Evolutionary conservation across 345 rosid genomes (phyloP), one percentile per base, ranked within the genome.

Genomic region (Salix arbutifolia): DNA sequence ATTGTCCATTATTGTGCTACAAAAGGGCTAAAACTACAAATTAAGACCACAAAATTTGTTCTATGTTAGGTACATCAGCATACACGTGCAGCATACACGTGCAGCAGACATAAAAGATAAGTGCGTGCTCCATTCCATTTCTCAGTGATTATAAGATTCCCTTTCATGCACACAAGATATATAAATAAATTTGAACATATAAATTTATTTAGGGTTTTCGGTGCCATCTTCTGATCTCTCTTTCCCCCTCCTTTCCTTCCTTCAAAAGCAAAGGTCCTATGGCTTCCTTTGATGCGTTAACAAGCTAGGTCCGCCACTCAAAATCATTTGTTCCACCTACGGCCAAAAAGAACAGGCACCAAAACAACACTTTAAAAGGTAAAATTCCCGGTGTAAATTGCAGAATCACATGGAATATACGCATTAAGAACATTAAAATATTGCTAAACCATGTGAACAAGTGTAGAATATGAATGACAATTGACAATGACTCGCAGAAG

Each of bases 61-160:
- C 17, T 25, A 48, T 72, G 28, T 33, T 65, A 44, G 76, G 70
- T 77, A 67, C 26, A 81, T 14, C 25, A 52, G 65, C 26, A 78
- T 70, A 60, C 66, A 77, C 30, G 60, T 65, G 77, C 74, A 50
- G 14, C 50, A 3, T 17, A 44, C 17, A 44, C 30, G 60, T 65
- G 77, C 74, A 50, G 14, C 50, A 3, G 50, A 44, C 17, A 44
- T 44, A 44, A 44, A 3, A 44, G 18, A 16, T 23, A 25, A 16
- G 72, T 68, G 40, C 35, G 58, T 68, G 30, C 35, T 38, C 14
- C 37, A 5, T 37, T 68, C 40, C 67, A 16, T 16, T 70, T 28
- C 62, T 52, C 76, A 73, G 4, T 44, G 50, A 44, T 44, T 44
- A 44, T 44, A 44, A 13, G 50, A 46, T 46, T 46, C 50, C 50